These are phyloP conservation scores for Globisporangium carolinianum DNA, from an alignment of 352 stramenopile species.

Conservation along the genomic window DNA sequence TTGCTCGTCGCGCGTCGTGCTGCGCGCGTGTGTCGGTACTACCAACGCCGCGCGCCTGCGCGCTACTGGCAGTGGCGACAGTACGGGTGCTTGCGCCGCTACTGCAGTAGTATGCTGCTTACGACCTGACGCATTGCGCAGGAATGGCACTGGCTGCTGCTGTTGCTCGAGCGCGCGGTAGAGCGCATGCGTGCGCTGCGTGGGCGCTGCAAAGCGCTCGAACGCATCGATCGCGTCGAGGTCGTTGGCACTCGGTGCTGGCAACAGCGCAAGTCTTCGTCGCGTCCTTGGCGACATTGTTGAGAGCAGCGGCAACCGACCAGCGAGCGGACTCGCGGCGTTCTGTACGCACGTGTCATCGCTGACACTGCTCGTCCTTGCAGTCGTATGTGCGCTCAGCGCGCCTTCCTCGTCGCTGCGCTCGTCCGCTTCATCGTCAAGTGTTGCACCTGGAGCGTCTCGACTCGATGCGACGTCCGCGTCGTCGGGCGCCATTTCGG, in stretches of 20 bases:
- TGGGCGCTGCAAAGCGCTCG: slow-evolving; percentile 25
- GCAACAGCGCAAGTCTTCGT: slow-evolving; percentile 29
- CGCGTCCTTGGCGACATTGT: slow-evolving; percentile 46
- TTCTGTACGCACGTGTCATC: no score
- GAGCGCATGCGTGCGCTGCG: slow-evolving; percentile 19
- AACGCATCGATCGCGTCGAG: slow-evolving; percentile 33
- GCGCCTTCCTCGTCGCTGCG: no score
- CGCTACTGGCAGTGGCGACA: neutral
- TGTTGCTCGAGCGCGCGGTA: slow-evolving; percentile 26
- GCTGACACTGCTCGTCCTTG: no score
- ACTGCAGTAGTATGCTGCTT: no score
- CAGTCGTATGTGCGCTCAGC: no score
- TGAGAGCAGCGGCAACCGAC: slow-evolving; percentile 33
- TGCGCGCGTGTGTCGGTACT: neutral
- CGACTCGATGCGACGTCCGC: neutral
- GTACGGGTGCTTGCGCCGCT: neutral
- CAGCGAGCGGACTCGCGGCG: neutral
- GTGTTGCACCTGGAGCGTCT: no score
- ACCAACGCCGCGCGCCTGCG: no score
- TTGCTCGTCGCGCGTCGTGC: slow-evolving; percentile 11
- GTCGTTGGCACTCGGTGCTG: slow-evolving; percentile 26
- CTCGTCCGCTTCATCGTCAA: no score
- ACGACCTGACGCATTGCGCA: no score
- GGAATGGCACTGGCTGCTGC: slow-evolving; percentile 1
- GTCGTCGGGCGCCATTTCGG: slow-evolving; percentile 5